Evolutionary conservation across 768 basidiomycete genomes (phyloP).

Genomic region (Leucosporidium creatinivorum): DNA sequence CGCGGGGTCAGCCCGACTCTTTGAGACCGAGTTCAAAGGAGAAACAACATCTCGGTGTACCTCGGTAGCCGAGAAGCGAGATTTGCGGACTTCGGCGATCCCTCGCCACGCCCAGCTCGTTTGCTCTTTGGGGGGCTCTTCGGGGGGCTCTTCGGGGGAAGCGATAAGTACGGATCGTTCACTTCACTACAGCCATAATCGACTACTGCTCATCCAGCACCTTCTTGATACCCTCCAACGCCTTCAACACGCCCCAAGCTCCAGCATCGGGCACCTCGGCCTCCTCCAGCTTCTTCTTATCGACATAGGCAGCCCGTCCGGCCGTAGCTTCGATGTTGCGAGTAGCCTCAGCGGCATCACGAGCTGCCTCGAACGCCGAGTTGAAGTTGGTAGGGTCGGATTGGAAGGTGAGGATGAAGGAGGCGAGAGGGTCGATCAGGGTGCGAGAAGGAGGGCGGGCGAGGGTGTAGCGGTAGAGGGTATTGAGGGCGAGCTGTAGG

Average conservation of each 20-base stretch:
- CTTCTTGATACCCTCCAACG: conserved; percentile 31
- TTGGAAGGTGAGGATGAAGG: conserved; percentile 41
- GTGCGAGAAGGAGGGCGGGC: conserved; percentile 46
- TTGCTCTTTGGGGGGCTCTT: too few species aligned
- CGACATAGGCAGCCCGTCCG: conserved; percentile 42
- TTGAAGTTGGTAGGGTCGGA: conserved; percentile 33
- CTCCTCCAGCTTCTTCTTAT: conserved; percentile 41
- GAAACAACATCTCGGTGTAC: too few species aligned
- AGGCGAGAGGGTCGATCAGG: conserved; percentile 45
- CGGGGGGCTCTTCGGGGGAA: too few species aligned
- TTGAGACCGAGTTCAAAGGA: too few species aligned
- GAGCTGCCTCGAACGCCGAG: conserved; percentile 39
- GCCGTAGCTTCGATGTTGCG: conserved; percentile 42
- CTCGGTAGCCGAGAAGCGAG: too few species aligned
- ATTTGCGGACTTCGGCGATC: too few species aligned
- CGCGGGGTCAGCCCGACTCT: too few species aligned
- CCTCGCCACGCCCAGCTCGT: too few species aligned
- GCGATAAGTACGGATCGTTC: too few species aligned
- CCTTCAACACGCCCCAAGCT: conserved; percentile 42
- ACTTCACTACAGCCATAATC: not conserved
- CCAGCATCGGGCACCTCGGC: conserved; percentile 44
- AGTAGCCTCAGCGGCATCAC: conserved; percentile 43
- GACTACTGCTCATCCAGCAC: not conserved
- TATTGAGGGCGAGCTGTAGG: conserved; percentile 31
- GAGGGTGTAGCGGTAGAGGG: conserved; percentile 40